Conservation (phyloP, 345 rosid genomes). For the Eucalyptus curtisii region DNA sequence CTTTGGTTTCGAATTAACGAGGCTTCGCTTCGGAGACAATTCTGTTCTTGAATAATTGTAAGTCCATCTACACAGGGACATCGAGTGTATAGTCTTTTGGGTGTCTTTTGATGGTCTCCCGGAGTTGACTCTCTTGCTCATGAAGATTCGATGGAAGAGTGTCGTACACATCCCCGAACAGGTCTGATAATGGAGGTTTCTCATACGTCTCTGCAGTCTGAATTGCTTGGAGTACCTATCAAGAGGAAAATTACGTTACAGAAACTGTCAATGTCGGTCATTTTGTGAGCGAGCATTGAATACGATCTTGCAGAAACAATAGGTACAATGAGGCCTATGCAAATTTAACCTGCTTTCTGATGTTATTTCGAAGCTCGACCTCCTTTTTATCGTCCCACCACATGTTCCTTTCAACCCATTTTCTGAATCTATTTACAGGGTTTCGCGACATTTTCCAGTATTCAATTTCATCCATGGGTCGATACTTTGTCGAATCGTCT, state of each 20-base stretch:
- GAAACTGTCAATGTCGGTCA: background rate
- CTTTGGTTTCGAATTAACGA: background rate
- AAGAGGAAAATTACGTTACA: background rate
- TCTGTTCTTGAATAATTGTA: background rate
- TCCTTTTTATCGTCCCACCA: conserved; percentile 74
- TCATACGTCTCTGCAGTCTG: conserved; percentile 48
- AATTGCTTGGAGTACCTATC: conserved; percentile 55
- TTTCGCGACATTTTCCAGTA: conserved; percentile 56
- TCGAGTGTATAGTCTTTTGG: conserved; percentile 47
- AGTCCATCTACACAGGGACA: conserved; percentile 19
- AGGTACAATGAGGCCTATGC: background rate
- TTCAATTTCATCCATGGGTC: conserved; percentile 43
- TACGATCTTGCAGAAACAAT: background rate
- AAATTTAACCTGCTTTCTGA: conserved; percentile 37
- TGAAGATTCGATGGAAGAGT: conserved; percentile 33
- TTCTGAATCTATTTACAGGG: conserved; percentile 56
- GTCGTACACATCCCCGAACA: conserved; percentile 65
- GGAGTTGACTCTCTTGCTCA: conserved; percentile 51
- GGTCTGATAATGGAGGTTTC: conserved; percentile 43
- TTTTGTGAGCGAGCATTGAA: background rate
- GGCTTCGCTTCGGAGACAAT: background rate
- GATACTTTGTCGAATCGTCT: conserved; percentile 77
- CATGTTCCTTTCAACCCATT: conserved; percentile 53
- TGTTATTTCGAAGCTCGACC: conserved; percentile 29
- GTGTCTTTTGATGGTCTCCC: conserved; percentile 28